phyloP scores from a whole-genome alignment of 176 grass and related monocot species.

The Pontederia crassipes region DNA sequence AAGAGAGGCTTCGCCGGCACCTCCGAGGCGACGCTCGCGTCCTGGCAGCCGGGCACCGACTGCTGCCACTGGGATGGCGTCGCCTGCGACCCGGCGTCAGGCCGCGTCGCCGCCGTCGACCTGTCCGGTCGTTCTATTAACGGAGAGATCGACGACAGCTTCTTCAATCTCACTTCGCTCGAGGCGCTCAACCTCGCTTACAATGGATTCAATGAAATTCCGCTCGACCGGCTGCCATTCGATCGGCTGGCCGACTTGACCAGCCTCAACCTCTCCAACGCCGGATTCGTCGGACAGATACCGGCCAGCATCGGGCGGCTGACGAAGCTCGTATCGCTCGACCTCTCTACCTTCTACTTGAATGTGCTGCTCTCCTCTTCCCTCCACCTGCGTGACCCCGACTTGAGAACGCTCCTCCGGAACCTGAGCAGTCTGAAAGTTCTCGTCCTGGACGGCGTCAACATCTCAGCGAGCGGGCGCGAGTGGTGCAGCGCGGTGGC shows the following conservation, averaged over 20 bases:
- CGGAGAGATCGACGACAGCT: slow-evolving; percentile 4
- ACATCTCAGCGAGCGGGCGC: slow-evolving; percentile 23
- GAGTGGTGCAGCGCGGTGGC: slow-evolving; percentile 28
- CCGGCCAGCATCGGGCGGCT: slow-evolving; percentile 26
- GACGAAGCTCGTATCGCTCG: slow-evolving; percentile 30
- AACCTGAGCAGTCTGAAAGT: slow-evolving; percentile 31
- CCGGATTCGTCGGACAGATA: slow-evolving; percentile 30
- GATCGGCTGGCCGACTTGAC: slow-evolving; percentile 30
- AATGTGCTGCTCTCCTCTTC: not conserved
- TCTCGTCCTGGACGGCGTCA: slow-evolving; percentile 25
- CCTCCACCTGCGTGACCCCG: slow-evolving; percentile 15
- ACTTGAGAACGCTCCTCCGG: slow-evolving; percentile 18
- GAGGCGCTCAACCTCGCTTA: slow-evolving; percentile 22
- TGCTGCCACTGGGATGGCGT: slow-evolving; percentile 44
- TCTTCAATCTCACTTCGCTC: slow-evolving; percentile 39
- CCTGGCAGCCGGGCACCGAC: slow-evolving; percentile 22
- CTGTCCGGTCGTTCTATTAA: slow-evolving; percentile 10
- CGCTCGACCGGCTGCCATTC: slow-evolving; percentile 24
- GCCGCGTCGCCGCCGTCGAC: slow-evolving; percentile 31
- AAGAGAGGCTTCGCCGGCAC: slow-evolving; percentile 22
- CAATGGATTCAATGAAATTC: slow-evolving; percentile 25
- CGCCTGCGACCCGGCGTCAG: slow-evolving; percentile 6
- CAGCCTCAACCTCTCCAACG: slow-evolving; percentile 40
- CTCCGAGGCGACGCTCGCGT: not conserved
- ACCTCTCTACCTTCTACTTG: slow-evolving; percentile 20